These are phyloP conservation scores for Puccinellia tenuiflora DNA, from an alignment of 176 grass and related monocot genomes.

Conservation along the genomic window DNA sequence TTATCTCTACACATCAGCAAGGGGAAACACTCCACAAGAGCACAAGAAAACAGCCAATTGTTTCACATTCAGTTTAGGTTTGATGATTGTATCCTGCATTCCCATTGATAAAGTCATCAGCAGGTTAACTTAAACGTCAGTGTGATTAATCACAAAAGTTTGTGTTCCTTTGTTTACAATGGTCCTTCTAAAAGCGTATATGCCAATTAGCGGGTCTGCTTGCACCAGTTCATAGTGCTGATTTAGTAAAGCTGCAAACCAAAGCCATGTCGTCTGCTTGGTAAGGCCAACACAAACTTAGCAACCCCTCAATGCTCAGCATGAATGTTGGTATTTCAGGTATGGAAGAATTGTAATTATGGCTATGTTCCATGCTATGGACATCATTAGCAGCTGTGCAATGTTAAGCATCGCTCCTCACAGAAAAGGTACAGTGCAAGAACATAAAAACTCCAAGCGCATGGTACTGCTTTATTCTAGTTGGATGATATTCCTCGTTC, in stretches of 20 bases:
- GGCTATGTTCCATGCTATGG: background rate
- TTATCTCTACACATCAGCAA: constrained; percentile 17
- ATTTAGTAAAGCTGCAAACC: background rate
- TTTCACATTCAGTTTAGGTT: background rate
- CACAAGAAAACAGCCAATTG: background rate
- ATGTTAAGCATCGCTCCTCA: background rate
- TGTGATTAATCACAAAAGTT: background rate
- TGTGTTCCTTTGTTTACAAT: too few relatives aligned
- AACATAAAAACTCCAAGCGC: background rate
- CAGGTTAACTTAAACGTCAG: background rate
- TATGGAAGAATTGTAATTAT: background rate
- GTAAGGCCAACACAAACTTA: background rate
- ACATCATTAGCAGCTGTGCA: background rate
- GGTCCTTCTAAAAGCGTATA: too few relatives aligned
- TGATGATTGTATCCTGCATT: background rate
- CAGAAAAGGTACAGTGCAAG: background rate
- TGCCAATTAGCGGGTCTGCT: too few relatives aligned
- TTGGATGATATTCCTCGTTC: background rate
- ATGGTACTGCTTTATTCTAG: background rate
- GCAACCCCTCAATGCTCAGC: background rate
- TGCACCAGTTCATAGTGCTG: too few relatives aligned
- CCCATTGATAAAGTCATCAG: background rate
- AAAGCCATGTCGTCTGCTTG: background rate
- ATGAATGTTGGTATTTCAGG: background rate
- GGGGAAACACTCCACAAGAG: background rate